Conservation (phyloP, 164 flowering plant genomes). For the Nymphaea colorata region DNA sequence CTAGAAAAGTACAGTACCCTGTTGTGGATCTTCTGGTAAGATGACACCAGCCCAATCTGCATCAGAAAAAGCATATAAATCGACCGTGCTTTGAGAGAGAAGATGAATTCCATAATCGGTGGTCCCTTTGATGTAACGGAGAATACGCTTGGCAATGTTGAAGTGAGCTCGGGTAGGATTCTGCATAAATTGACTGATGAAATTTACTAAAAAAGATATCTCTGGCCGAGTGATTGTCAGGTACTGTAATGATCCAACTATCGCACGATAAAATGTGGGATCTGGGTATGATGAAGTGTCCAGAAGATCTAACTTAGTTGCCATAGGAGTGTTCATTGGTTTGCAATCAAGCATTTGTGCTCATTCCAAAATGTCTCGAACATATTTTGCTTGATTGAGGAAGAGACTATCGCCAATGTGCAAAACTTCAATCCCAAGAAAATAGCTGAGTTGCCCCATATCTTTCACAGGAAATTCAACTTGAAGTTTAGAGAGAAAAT, state of each 20-base stretch:
- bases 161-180: background rate
- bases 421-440: slow-evolving; percentile 2
- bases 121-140: background rate
- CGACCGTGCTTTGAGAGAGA: too few relatives aligned
- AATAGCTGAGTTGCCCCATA: background rate
- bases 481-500: background rate
- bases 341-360: background rate
- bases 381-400: slow-evolving; percentile 2
- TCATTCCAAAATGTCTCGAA: background rate
- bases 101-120: background rate
- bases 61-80: background rate
- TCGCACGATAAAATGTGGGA: background rate
- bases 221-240: background rate
- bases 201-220: background rate
- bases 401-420: background rate
- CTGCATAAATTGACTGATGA: slow-evolving; percentile 2
- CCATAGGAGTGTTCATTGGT: slow-evolving; percentile 1
- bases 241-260: background rate
- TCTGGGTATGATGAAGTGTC: background rate
- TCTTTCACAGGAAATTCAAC: slow-evolving; percentile 1
- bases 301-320: background rate
- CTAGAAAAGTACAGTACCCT: too few relatives aligned
- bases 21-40: too few relatives aligned
- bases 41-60: too few relatives aligned
- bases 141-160: background rate